Evolutionary conservation across 2,329 filamentous ascomycete species (phyloP).

Genomic region (Didymella sp.): DNA sequence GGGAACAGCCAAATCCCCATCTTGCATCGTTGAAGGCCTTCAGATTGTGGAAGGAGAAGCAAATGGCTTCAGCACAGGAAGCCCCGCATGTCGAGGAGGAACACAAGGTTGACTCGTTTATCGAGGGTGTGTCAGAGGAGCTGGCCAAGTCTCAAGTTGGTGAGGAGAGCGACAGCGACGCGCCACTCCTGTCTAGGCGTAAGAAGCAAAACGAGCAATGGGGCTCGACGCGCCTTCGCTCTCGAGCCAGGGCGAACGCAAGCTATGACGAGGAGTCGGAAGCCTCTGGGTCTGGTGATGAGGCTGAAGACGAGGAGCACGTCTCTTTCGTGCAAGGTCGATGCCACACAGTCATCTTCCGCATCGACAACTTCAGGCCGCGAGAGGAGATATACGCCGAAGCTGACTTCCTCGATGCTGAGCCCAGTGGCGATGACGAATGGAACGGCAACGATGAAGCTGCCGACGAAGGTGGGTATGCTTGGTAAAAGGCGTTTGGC

Average conservation of each 20-base stretch:
- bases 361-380: slow-evolving; percentile 78
- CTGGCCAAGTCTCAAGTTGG: slow-evolving; percentile 5
- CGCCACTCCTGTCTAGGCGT: slow-evolving; percentile 29
- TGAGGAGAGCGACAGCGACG: slow-evolving; percentile 38
- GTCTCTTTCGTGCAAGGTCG: slow-evolving; percentile 66
- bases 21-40: slow-evolving; percentile 55
- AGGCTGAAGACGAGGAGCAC: slow-evolving; percentile 25
- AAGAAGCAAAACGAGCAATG: slow-evolving; percentile 36
- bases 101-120: slow-evolving; percentile 37
- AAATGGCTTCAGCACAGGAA: not conserved
- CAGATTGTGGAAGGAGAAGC: slow-evolving; percentile 48
- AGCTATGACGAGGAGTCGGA: slow-evolving; percentile 43
- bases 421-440: slow-evolving; percentile 64
- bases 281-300: slow-evolving; percentile 33
- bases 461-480: slow-evolving; percentile 48
- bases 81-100: not conserved
- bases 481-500: slow-evolving; percentile 29
- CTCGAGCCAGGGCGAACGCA: slow-evolving; percentile 32
- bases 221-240: slow-evolving; percentile 41
- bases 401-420: slow-evolving; percentile 73
- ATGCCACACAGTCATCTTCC: slow-evolving; percentile 73
- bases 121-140: slow-evolving; percentile 29
- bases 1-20: slow-evolving; percentile 53
- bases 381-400: slow-evolving; percentile 72
- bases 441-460: slow-evolving; percentile 65